Conservation (phyloP, 2,329 filamentous ascomycete species). For the Ophiostoma novo-ulmi region DNA sequence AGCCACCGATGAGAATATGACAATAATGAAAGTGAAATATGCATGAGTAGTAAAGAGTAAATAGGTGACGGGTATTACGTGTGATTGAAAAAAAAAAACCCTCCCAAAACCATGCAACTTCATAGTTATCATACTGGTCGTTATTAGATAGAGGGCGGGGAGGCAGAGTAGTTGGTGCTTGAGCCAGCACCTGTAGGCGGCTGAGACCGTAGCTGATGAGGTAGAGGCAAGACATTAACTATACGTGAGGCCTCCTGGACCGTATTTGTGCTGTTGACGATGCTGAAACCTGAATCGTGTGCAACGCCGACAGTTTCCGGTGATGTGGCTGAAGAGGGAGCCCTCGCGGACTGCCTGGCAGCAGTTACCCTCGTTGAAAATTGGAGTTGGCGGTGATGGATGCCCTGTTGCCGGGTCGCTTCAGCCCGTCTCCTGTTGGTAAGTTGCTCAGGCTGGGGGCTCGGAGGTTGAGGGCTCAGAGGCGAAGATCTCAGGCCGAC, state of each 20-base stretch:
- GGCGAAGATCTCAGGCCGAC: too few species aligned
- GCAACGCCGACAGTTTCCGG: too few species aligned
- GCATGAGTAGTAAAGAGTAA: too few species aligned
- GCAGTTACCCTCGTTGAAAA: too few species aligned
- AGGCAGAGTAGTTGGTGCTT: not conserved
- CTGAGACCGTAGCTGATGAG: not conserved
- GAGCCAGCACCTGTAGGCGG: not conserved
- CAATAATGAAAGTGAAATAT: too few species aligned
- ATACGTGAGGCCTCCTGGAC: not conserved
- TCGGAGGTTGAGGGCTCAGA: too few species aligned
- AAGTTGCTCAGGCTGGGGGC: too few species aligned
- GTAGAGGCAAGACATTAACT: not conserved
- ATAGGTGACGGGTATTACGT: not conserved
- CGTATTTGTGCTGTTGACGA: not conserved
- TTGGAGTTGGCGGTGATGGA: too few species aligned
- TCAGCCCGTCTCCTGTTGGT: too few species aligned
- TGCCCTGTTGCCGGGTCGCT: too few species aligned
- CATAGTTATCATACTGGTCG: not conserved
- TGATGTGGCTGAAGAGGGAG: not conserved
- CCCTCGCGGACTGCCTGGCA: too few species aligned
- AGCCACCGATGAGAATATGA: not conserved
- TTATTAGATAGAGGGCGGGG: not conserved
- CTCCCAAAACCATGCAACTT: not conserved
- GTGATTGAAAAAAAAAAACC: not conserved
- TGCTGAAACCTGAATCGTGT: too few species aligned